These are phyloP conservation scores for Exophiala sp. DNA, from an alignment of 2,329 filamentous ascomycete genomes.

Conservation along the genomic window DNA sequence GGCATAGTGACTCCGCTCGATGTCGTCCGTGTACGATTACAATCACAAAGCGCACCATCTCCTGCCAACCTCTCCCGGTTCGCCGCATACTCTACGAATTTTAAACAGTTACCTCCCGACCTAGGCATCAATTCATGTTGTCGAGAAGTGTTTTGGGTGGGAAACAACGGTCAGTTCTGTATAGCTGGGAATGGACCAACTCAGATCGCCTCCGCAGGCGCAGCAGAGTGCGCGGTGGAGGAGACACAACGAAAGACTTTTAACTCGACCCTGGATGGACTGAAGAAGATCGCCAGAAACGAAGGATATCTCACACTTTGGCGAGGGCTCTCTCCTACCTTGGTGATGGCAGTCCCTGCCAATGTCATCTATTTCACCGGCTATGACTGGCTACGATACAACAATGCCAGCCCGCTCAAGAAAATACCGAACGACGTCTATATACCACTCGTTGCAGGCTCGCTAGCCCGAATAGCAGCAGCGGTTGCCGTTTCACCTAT, in stretches of 20 bases:
- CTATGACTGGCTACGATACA: slow-evolving; percentile 88
- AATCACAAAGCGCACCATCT: slow-evolving; percentile 66
- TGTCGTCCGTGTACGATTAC: slow-evolving; percentile 89
- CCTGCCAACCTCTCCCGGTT: slow-evolving; percentile 55
- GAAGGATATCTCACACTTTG: slow-evolving; percentile 84
- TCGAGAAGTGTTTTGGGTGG: slow-evolving; percentile 94
- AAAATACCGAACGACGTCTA: slow-evolving; percentile 63
- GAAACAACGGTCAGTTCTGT: slow-evolving; percentile 77
- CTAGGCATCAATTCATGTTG: slow-evolving; percentile 93
- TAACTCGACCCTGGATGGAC: slow-evolving; percentile 84
- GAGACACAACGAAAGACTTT: slow-evolving; percentile 79
- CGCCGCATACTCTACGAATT: slow-evolving; percentile 50
- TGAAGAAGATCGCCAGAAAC: slow-evolving; percentile 91
- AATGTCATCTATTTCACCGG: slow-evolving; percentile 99
- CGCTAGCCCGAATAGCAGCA: slow-evolving; percentile 72
- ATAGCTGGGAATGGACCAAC: slow-evolving; percentile 56
- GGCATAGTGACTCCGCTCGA: slow-evolving; percentile 83
- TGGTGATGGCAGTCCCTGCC: slow-evolving; percentile 88
- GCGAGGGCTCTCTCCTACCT: slow-evolving; percentile 88
- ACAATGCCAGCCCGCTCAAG: slow-evolving; percentile 67
- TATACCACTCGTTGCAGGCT: slow-evolving; percentile 75
- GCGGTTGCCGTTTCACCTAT: slow-evolving; percentile 83
- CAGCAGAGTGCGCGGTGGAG: slow-evolving; percentile 77
- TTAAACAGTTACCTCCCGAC: slow-evolving; percentile 72
- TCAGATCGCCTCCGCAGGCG: slow-evolving; percentile 45